Base-by-base conservation (phyloP, 768 basidiomycete genomes). In the Tricholoma bakamatsutake region DNA sequence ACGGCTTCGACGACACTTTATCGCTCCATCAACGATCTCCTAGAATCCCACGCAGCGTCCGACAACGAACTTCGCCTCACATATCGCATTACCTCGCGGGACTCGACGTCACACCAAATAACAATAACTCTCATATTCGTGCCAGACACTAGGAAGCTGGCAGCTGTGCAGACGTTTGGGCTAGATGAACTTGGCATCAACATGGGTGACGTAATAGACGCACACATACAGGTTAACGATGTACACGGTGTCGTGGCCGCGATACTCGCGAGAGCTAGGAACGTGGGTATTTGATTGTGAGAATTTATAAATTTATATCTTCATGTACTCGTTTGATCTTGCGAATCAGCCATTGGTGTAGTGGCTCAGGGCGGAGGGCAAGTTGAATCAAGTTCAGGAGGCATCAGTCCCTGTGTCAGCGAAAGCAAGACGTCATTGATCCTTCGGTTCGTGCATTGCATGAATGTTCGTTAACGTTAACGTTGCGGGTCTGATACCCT, bases 51-150 rank as follows among this genome's bases (percentile, higher is more conserved):
- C 28, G 72, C 79, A 1, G 77, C 76, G 27, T 84, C 90, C 1
- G 88, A 90, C 56, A 90, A 92, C 68, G 89, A 92, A 65, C 74
- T 93, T 27, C 80, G 82, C 28, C 74, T 94, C 43, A 80, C 80
- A 8, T 94, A 93, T 67, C 68, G 64, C 46, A 63, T 89, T 51
- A 66, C 72, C 37, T 46, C 64, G 34, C 60, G 67, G 31, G 35
- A 58, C n/a, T 61, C 64, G 8, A 62, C 65, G 12, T 64, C 71
- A 2, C 69, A 63, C 11, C 69, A 68, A 10, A 60, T 88, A 6
- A 76, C 73, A 0, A 76, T 91, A 54, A 77, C 73, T 0, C 71
- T 90, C 0, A 76, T 89, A 37, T 91, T 89, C 59, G 76, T 81
- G 18, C 85, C 89, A 4, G 86, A 87, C 60, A 87, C 87, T 0